Conservation (phyloP, 768 basidiomycete species). For the Tubosaeta sp. region DNA sequence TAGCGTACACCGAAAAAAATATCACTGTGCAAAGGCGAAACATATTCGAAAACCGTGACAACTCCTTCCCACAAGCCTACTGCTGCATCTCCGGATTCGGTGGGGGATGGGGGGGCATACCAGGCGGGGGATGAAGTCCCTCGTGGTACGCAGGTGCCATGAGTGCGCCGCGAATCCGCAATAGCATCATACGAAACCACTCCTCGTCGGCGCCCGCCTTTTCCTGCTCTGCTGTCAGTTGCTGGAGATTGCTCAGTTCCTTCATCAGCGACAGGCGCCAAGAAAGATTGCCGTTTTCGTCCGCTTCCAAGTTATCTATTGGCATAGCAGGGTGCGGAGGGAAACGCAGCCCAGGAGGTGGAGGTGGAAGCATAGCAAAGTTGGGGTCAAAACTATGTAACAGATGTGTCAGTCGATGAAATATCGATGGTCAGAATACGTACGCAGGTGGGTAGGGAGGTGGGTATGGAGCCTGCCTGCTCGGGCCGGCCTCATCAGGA, state of each 20-base stretch:
- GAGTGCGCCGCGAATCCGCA: constrained; percentile 70
- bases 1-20: constrained; percentile 1
- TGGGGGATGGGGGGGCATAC: constrained; percentile 35
- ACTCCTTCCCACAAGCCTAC: constrained; percentile 1
- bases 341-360: constrained; percentile 54
- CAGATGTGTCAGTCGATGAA: constrained; percentile 6
- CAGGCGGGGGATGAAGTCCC: constrained; percentile 35
- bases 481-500: constrained; percentile 58
- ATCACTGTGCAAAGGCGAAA: constrained; percentile 3
- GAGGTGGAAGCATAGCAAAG: constrained; percentile 59
- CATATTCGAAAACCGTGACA: background rate
- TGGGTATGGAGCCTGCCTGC: constrained; percentile 54
- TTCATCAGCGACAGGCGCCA: constrained; percentile 81
- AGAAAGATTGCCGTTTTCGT: constrained; percentile 75
- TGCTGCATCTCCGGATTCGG: constrained; percentile 32
- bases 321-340: constrained; percentile 53
- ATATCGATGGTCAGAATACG: background rate
- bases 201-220: constrained; percentile 77
- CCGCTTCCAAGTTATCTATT: constrained; percentile 68
- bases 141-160: constrained; percentile 46
- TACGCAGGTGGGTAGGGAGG: constrained; percentile 59
- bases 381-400: constrained; percentile 64
- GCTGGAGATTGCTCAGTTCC: constrained; percentile 70
- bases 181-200: constrained; percentile 84
- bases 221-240: constrained; percentile 77